phyloP scores from a whole-genome alignment of 2,329 filamentous ascomycete genomes.

The Cylindrodendrum hubeiense region DNA sequence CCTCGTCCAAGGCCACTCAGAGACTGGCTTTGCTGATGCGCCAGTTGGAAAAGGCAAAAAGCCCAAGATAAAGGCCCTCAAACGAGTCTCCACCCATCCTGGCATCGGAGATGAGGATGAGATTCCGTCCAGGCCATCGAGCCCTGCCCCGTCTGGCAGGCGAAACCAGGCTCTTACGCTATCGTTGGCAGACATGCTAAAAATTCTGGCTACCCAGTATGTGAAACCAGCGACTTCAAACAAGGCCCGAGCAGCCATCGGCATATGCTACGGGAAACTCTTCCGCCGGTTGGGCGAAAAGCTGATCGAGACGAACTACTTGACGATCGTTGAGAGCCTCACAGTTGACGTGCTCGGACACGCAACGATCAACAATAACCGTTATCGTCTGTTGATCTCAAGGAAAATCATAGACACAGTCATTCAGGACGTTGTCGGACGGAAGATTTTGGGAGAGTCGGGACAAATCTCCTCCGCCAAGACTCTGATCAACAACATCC shows the following conservation, averaged over 20 bases:
- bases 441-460: slow-evolving; percentile 86
- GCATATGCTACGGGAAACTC: slow-evolving; percentile 87
- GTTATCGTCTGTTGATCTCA: slow-evolving; percentile 87
- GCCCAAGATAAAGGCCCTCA: slow-evolving; percentile 68
- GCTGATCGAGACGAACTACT: slow-evolving; percentile 85
- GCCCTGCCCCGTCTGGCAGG: slow-evolving; percentile 75
- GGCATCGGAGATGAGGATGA: slow-evolving; percentile 81
- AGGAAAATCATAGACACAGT: slow-evolving; percentile 87
- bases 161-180: slow-evolving; percentile 81
- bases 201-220: slow-evolving; percentile 84
- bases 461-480: slow-evolving; percentile 88
- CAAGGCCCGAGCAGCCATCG: slow-evolving; percentile 83
- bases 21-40: slow-evolving; percentile 61
- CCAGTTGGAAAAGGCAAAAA: slow-evolving; percentile 76
- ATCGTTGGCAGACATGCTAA: slow-evolving; percentile 82
- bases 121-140: slow-evolving; percentile 74
- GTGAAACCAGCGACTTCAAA: slow-evolving; percentile 83
- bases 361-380: slow-evolving; percentile 81
- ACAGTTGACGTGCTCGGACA: slow-evolving; percentile 85
- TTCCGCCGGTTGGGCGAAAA: slow-evolving; percentile 83
- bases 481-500: slow-evolving; percentile 84
- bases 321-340: slow-evolving; percentile 83
- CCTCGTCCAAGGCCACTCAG: slow-evolving; percentile 81
- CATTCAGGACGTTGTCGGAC: slow-evolving; percentile 85
- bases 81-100: slow-evolving; percentile 70